A percentile compares a stretch with the other conserved stretches of the same genome.
These are phyloP conservation scores for Mallotus nudiflorus DNA, from an alignment of 345 rosid genomes.

Conservation along the genomic window DNA sequence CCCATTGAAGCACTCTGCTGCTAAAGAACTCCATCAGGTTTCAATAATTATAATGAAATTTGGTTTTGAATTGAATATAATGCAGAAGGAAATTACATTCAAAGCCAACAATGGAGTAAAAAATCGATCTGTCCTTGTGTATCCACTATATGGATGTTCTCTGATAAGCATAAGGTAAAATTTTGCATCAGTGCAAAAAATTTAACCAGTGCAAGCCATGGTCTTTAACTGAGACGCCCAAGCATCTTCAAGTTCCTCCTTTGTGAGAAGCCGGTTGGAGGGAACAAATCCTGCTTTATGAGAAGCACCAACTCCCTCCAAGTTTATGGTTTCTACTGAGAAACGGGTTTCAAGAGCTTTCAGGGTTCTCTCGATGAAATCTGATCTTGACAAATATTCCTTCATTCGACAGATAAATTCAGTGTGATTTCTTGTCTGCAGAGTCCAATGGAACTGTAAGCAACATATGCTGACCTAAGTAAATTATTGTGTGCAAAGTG, in stretches of 20 bases:
- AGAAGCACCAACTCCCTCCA: conserved; percentile 24
- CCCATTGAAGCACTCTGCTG: background rate
- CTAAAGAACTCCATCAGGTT: background rate
- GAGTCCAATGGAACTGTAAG: background rate
- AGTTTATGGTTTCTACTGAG: conserved; percentile 27
- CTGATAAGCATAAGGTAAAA: background rate
- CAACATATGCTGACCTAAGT: background rate
- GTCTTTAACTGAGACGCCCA: background rate
- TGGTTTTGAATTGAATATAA: background rate
- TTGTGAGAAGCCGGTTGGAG: conserved; percentile 41
- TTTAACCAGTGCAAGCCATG: background rate
- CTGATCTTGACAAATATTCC: conserved; percentile 59
- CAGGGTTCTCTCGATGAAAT: conserved; percentile 55
- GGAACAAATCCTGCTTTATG: conserved; percentile 27
- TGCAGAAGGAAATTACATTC: background rate
- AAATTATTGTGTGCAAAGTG: background rate
- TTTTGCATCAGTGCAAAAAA: background rate
- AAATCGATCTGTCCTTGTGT: background rate
- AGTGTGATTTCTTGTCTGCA: conserved; percentile 66
- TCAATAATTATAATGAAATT: background rate
- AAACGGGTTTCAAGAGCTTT: conserved; percentile 53
- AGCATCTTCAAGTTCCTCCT: conserved; percentile 42
- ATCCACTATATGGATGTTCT: background rate
- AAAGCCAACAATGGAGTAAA: background rate
- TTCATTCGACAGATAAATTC: conserved; percentile 68